phyloP scores from a whole-genome alignment of 495 filamentous ascomycete species.

The Filosporella fistucella region DNA sequence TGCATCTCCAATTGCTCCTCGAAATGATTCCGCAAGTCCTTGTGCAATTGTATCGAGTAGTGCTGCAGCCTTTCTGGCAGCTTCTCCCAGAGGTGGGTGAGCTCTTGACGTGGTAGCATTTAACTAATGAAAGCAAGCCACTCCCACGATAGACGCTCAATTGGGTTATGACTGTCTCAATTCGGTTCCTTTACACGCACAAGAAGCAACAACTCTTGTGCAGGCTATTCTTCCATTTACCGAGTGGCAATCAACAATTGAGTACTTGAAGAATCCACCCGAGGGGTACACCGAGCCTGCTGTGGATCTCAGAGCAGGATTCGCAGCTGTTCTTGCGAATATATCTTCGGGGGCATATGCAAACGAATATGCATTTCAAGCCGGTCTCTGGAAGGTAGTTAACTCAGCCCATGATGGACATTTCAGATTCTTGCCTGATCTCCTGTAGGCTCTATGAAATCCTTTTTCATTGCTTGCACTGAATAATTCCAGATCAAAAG shows the following conservation, averaged over 20 bases:
- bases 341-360: conserved; percentile 14
- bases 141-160: neutral
- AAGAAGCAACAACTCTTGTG: conserved; percentile 1
- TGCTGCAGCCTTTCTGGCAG: neutral
- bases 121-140: neutral
- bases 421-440: conserved; percentile 8
- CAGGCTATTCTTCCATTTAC: neutral
- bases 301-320: conserved; percentile 21
- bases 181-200: neutral
- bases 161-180: neutral
- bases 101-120: neutral
- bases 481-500: neutral
- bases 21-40: neutral
- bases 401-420: conserved; percentile 24
- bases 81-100: neutral
- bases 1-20: no score
- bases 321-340: conserved; percentile 19
- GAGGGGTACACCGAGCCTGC: conserved; percentile 16
- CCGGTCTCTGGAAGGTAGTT: conserved; percentile 8
- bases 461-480: no score
- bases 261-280: conserved; percentile 23
- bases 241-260: conserved; percentile 16
- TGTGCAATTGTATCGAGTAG: neutral
- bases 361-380: conserved; percentile 27
- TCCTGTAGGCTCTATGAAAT: neutral